Evolutionary conservation across 1,284 basidiomycete species (phyloP).

Genomic region (Xanthoconium separans): DNA sequence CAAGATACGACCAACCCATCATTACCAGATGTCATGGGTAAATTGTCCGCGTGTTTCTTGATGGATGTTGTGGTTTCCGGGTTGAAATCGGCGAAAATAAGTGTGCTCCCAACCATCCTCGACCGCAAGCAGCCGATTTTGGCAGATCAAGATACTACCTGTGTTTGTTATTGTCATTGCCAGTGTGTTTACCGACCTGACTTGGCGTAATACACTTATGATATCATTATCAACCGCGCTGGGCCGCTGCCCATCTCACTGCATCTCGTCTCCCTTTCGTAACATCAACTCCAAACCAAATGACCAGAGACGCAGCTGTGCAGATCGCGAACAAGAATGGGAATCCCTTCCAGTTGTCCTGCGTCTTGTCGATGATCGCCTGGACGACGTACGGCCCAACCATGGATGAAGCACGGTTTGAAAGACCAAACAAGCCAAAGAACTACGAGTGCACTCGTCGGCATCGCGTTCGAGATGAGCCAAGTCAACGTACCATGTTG

Average conservation of each 20-base stretch:
- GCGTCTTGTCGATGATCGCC: slow-evolving; percentile 70
- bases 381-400: slow-evolving; percentile 73
- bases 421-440: slow-evolving; percentile 81
- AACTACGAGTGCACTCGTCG: slow-evolving; percentile 43
- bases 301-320: slow-evolving; percentile 50
- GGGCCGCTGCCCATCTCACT: slow-evolving; percentile 53
- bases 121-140: too few relatives aligned
- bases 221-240: slow-evolving; percentile 16
- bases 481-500: slow-evolving; percentile 57
- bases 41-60: too few relatives aligned
- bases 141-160: too few relatives aligned
- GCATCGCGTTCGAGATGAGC: neutral
- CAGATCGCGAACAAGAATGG: slow-evolving; percentile 81
- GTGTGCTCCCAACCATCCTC: too few relatives aligned
- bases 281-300: slow-evolving; percentile 21
- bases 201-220: too few relatives aligned
- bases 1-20: too few relatives aligned
- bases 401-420: slow-evolving; percentile 80
- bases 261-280: slow-evolving; percentile 47
- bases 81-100: too few relatives aligned
- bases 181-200: too few relatives aligned
- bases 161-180: too few relatives aligned
- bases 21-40: too few relatives aligned
- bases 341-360: slow-evolving; percentile 77
- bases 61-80: too few relatives aligned